These are phyloP conservation scores for Hemileia vastatrix DNA, from an alignment of 1,284 basidiomycete species.

Conservation along the genomic window DNA sequence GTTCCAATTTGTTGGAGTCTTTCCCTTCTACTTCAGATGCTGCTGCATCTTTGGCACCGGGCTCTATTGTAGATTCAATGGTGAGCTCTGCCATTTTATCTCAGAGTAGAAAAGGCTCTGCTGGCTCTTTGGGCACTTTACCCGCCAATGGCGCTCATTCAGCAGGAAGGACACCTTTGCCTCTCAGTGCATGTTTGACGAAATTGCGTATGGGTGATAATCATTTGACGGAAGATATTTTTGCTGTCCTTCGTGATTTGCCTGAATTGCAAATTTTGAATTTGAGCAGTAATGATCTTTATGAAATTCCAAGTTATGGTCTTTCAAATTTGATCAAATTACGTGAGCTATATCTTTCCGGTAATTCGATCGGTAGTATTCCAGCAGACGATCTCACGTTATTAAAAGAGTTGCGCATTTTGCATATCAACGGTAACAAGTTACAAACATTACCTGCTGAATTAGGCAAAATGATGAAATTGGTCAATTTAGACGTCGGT, in stretches of 20 bases:
- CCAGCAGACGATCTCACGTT: conserved; percentile 75
- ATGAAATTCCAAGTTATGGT: conserved; percentile 81
- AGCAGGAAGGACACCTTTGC: conserved; percentile 50
- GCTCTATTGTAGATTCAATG: conserved; percentile 20
- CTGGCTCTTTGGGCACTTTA: too few species aligned
- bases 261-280: conserved; percentile 73
- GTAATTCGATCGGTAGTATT: conserved; percentile 80
- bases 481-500: conserved; percentile 81
- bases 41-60: conserved; percentile 29
- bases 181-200: conserved; percentile 62
- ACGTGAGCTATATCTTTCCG: conserved; percentile 80
- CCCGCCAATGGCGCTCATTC: too few species aligned
- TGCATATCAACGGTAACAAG: conserved; percentile 90
- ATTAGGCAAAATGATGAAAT: conserved; percentile 65
- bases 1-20: conserved; percentile 70
- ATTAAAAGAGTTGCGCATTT: conserved; percentile 57
- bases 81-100: conserved; percentile 30
- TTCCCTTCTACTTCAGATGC: conserved; percentile 58
- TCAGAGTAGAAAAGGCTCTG: too few species aligned
- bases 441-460: conserved; percentile 85
- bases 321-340: conserved; percentile 60
- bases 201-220: conserved; percentile 84
- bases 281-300: conserved; percentile 88
- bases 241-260: conserved; percentile 64
- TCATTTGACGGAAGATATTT: conserved; percentile 66